Base-by-base conservation (phyloP, 1,139 yeast genomes). In the Suhomyces maxii region DNA sequence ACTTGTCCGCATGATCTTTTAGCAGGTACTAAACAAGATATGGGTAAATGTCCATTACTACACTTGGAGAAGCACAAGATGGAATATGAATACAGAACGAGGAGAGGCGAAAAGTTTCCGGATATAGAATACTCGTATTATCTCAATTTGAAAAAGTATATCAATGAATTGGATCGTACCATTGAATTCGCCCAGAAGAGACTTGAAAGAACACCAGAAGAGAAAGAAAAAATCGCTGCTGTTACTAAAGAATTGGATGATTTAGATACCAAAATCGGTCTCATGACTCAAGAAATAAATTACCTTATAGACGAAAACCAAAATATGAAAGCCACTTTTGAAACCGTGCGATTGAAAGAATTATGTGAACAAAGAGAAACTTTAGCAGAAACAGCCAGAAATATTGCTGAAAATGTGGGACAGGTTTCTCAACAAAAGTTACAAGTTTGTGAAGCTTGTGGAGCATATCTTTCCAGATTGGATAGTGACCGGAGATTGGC, bases 381-480 rank as follows among this genome's bases (percentile, higher is more conserved):
- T 14, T 66, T 82, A 23, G 77, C 82, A 0, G 80, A 77, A 43
- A 72, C 72, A 39, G 84, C 89, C 9, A 68, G 87, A 38, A 73
- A 68, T 33, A 68, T 86, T 1, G 78, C 86, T 8, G 96, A 89
- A 48, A 85, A 83, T 55, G 79, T 86, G 7, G 96, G 95, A 1
- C 95, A 88, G 54, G 80, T 91, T 5, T 89, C 95, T 1, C 96
- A 88, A 60, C 98, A 91, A 58, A 88, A 88, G 61, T 72, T 91
- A 42, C 97, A 90, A 63, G 96, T 89, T 0, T 93, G 99, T 67
- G 88, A 83, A 54, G 84, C 83, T 2, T 93, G 99, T 68, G 97
- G 97, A 0, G 97, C 97, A 0, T 89, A 86, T 61, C 71, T 93
- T 46, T 88, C 96, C 5, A 73, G 95, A 50, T 71, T 90, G 47